Percentiles rank a stretch among this genome's conserved stretches.
Conservation (phyloP, 352 stramenopile species). For the Saprolegnia diclina region DNA sequence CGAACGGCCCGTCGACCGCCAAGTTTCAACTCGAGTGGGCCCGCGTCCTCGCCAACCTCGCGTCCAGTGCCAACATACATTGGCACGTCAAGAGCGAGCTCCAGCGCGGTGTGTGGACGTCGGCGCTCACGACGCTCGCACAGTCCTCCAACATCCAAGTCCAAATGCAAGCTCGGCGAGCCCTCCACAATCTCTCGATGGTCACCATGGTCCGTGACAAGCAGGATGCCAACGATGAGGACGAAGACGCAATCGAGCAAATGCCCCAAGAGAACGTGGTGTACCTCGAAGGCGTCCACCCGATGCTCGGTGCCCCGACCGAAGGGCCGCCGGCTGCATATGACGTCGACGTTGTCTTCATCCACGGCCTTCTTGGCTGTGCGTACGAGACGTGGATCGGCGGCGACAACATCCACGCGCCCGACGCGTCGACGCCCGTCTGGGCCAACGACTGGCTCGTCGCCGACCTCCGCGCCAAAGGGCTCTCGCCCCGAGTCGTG, state of each 20-base stretch:
- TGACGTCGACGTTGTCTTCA: conserved; percentile 74
- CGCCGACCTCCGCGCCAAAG: conserved; percentile 49
- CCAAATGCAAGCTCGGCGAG: conserved; percentile 16
- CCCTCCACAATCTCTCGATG: conserved; percentile 13
- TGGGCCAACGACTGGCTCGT: conserved; percentile 71
- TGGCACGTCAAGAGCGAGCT: conserved; percentile 1
- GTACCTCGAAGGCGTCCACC: conserved; percentile 66
- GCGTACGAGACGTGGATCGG: conserved; percentile 77
- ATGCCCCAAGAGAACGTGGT: conserved; percentile 36
- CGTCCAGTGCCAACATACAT: conserved; percentile 48
- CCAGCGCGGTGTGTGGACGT: not conserved
- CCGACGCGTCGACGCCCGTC: conserved; percentile 31
- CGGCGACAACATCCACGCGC: conserved; percentile 39
- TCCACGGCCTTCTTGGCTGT: conserved; percentile 72
- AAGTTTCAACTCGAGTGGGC: conserved; percentile 50
- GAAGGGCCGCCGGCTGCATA: conserved; percentile 33
- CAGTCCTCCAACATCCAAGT: conserved; percentile 14
- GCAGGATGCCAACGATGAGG: no score
- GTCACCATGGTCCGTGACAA: not conserved
- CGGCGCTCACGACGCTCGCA: conserved; percentile 1
- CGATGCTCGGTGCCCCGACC: conserved; percentile 38
- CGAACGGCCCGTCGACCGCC: not conserved
- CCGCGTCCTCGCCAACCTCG: conserved; percentile 60
- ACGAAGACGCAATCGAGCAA: conserved; percentile 20
- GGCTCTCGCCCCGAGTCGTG: conserved; percentile 55